Evolutionary conservation across 2,329 filamentous ascomycete species (phyloP).

Genomic region (Cladobotryum protrusum): DNA sequence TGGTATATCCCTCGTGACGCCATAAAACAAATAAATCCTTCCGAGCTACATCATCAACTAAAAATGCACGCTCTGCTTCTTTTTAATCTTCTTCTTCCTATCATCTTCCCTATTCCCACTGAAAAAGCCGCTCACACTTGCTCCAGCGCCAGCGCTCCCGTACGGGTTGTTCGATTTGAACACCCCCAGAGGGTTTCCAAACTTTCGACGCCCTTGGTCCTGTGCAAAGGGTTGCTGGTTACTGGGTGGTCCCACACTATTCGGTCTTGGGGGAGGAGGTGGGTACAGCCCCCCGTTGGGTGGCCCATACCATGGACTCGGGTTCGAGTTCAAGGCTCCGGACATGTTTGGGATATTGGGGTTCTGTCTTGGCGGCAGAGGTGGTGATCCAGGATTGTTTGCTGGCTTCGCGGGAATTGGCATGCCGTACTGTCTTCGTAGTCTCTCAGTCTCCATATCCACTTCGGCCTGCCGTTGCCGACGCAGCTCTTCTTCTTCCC

Average conservation of each 20-base stretch:
- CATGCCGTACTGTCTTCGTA: constrained; percentile 63
- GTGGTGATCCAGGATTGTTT: too few relatives aligned
- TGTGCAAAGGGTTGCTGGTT: constrained; percentile 5
- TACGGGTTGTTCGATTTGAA: constrained; percentile 21
- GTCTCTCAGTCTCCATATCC: constrained; percentile 75
- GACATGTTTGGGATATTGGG: neutral
- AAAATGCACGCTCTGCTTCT: constrained; percentile 45
- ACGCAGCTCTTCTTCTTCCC: constrained; percentile 55
- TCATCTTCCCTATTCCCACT: constrained; percentile 31
- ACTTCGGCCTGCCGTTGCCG: constrained; percentile 52
- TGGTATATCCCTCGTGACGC: neutral
- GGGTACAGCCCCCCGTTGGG: constrained; percentile 23
- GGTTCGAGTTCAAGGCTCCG: constrained; percentile 11
- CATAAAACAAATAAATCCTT: neutral
- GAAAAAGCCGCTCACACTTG: constrained; percentile 42
- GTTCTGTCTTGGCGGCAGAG: too few relatives aligned
- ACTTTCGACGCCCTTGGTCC: constrained; percentile 15
- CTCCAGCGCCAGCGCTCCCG: constrained; percentile 35
- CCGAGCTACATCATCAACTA: constrained; percentile 17
- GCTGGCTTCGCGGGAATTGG: constrained; percentile 5
- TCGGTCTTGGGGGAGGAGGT: constrained; percentile 37
- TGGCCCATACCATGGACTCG: constrained; percentile 13
- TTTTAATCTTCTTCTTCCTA: constrained; percentile 37
- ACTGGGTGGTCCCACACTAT: constrained; percentile 36
- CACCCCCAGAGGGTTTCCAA: constrained; percentile 22